Percentiles rank a stretch among this genome's conserved stretches.
Conservation (phyloP, 345 rosid species). For the Populus pruinosa region DNA sequence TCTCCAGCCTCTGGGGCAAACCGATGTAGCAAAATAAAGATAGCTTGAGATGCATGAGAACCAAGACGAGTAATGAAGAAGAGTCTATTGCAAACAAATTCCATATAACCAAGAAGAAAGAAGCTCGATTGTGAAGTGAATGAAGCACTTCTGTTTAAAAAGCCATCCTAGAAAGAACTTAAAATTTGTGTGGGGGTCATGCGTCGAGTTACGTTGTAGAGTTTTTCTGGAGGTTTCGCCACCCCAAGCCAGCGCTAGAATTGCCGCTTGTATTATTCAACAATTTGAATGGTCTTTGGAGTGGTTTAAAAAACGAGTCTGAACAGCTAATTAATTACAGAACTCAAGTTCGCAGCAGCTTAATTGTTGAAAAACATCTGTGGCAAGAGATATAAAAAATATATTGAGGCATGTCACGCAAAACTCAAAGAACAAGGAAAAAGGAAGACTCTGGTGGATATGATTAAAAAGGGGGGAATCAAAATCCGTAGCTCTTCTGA, state of each 20-base stretch:
- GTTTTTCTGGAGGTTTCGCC: background rate
- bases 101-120: background rate
- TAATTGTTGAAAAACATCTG: background rate
- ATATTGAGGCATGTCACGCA: background rate
- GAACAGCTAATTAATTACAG: background rate
- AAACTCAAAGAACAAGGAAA: background rate
- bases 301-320: background rate
- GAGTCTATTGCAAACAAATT: background rate
- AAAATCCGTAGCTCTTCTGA: background rate
- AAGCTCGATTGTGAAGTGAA: background rate
- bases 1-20: conserved; percentile 11
- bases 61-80: conserved; percentile 11
- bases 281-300: background rate
- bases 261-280: background rate
- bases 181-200: too few species aligned
- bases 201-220: too few species aligned
- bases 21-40: conserved; percentile 14
- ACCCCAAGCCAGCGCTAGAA: background rate
- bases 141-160: too few species aligned
- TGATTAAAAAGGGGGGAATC: background rate
- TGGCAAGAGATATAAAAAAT: background rate
- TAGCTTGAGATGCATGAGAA: conserved; percentile 6
- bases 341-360: background rate
- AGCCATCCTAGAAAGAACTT: background rate
- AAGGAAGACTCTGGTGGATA: background rate